Evolutionary conservation across 306 rosid species (phyloP), one percentile per base, ranked within the genome.

Genomic region (Sesbania bispinosa): DNA sequence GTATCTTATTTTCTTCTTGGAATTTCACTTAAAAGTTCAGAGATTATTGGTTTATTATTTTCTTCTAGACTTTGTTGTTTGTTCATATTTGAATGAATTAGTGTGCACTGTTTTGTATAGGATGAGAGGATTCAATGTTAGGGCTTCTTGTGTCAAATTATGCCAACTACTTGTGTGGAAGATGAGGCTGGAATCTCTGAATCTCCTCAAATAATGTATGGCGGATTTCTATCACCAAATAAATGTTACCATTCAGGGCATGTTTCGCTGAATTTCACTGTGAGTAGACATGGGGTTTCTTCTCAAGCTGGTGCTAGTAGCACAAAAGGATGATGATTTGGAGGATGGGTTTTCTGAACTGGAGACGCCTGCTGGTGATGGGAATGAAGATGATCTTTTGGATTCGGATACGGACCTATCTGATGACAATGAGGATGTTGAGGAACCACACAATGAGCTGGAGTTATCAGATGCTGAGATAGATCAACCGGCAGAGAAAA

Each of bases 331-430:
- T 70, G 92, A 84, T 77, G 88, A 78, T 47, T 79, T 79, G 76
- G 98, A 88, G 77, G 97, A 87, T 59, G 92, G 89, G 27, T 85
- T 88, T 82, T 93, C 97, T 18, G 96, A 94, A 67, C 82, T 86
- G 62, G 97, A 83, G 79, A 45, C 62, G 5, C 73, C 84, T 23
- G 20, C 59, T 18, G 59, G 1, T 8, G 71, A 30, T 14, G 89
- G 53, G 38, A 54, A 64, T 48, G 86, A 75, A 18, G 80, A 77
- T 63, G 69, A 26, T 6, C 79, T 54, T 16, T 54, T 75, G 38
- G 13, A 15, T 43, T 82, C 84, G 35, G 88, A 47, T 23, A 74
- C 69, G 11, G 86, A 85, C 14, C 30, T 50, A 26, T 78, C 85
- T 35, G n/a, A n/a, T n/a, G n/a, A n/a, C n/a, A n/a, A n/a, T n/a